These are phyloP conservation scores for Mesembryanthemum crystallinum DNA, from an alignment of 148 eudicot genomes.

Conservation along the genomic window DNA sequence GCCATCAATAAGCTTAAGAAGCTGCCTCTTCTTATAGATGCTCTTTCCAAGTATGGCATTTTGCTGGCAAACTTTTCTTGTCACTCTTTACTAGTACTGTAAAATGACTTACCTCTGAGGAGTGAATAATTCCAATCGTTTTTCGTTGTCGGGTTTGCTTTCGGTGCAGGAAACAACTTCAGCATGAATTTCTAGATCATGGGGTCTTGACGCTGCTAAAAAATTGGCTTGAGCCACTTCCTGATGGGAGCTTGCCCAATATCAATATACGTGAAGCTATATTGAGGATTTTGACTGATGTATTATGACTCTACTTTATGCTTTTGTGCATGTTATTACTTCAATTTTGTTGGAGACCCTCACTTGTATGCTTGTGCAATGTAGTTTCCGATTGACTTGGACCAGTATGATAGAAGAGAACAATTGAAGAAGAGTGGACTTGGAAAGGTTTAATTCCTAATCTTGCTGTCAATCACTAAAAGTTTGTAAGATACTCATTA, in stretches of 20 bases:
- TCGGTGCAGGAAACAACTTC: constrained; percentile 84
- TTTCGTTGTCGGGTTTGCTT: neutral
- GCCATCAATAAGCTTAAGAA: constrained; percentile 92
- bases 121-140: neutral
- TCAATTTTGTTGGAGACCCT: constrained; percentile 6
- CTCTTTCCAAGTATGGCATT: constrained; percentile 71
- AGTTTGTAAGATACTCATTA: neutral
- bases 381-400: constrained; percentile 93
- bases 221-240: constrained; percentile 97
- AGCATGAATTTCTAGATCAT: constrained; percentile 90
- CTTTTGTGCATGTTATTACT: constrained; percentile 8
- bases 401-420: constrained; percentile 84
- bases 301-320: constrained; percentile 27
- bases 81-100: neutral
- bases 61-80: constrained; percentile 3
- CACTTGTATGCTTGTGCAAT: constrained; percentile 21
- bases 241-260: constrained; percentile 98
- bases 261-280: constrained; percentile 92
- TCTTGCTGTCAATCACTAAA: neutral
- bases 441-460: constrained; percentile 60
- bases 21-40: constrained; percentile 84
- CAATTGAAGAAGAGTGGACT: constrained; percentile 92
- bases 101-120: neutral
- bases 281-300: constrained; percentile 83
- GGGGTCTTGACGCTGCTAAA: constrained; percentile 81